Conservation (phyloP, 1,284 basidiomycete species). For the Tilletia caries region DNA sequence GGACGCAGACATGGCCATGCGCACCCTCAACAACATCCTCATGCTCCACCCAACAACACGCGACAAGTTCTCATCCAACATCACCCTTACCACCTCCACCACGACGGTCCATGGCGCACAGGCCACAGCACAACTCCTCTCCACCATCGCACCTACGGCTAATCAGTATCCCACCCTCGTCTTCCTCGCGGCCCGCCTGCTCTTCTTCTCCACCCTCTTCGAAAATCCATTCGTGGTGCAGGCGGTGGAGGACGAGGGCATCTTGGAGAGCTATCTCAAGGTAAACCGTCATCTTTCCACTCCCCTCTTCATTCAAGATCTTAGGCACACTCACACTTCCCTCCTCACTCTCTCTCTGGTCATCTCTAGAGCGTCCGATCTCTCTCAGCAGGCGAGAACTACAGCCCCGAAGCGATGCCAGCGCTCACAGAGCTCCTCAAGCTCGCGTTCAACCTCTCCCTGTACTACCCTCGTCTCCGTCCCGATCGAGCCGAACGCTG, state of each 20-base stretch:
- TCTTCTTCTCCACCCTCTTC: constrained; percentile 48
- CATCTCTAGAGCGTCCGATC: background rate
- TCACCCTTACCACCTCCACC: too few species aligned
- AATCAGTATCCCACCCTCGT: constrained; percentile 33
- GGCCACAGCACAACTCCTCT: constrained; percentile 19
- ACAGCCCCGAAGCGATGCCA: constrained; percentile 18
- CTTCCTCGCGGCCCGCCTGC: constrained; percentile 36
- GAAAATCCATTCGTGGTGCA: constrained; percentile 38
- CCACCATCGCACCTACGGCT: background rate
- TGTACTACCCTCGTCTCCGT: constrained; percentile 41
- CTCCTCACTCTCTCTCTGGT: too few species aligned
- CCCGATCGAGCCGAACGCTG: constrained; percentile 21
- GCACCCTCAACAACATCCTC: constrained; percentile 45
- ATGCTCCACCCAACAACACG: constrained; percentile 32
- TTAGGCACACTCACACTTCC: too few species aligned
- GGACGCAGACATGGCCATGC: constrained; percentile 34
- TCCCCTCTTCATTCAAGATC: too few species aligned
- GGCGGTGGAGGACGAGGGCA: constrained; percentile 29
- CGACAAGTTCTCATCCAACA: constrained; percentile 23
- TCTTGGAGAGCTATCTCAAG: constrained; percentile 20
- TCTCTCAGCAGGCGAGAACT: background rate
- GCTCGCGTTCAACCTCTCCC: constrained; percentile 41
- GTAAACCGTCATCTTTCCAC: too few species aligned
- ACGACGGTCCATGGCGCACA: constrained; percentile 20
- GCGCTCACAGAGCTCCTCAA: constrained; percentile 42